Evolutionary conservation across 305 asterid species (phyloP).

Genomic region (Andrographis paniculata): DNA sequence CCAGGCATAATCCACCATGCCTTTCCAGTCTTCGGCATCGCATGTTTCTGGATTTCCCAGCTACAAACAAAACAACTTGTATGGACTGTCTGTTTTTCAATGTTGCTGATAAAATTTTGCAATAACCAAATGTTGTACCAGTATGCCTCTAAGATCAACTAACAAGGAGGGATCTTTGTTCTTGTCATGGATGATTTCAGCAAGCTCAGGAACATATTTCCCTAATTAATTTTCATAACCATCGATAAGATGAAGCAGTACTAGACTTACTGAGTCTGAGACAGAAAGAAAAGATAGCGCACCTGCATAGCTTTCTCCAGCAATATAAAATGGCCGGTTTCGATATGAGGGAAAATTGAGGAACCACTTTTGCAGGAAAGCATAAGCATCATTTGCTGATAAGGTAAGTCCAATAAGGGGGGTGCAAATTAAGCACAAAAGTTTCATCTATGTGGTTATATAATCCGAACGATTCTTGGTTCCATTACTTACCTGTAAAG

Average conservation of each 20-base stretch:
- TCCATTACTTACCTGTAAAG: conserved; percentile 71
- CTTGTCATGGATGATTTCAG: conserved; percentile 69
- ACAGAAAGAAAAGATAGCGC: neutral
- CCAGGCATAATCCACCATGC: conserved; percentile 94
- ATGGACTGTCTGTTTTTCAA: too few relatives aligned
- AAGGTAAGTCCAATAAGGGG: conserved; percentile 9
- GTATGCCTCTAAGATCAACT: conserved; percentile 73
- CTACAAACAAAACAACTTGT: too few relatives aligned
- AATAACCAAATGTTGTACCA: conserved; percentile 40
- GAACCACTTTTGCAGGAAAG: conserved; percentile 81
- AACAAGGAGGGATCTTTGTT: conserved; percentile 53
- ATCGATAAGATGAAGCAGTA: neutral
- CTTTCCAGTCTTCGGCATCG: conserved; percentile 89
- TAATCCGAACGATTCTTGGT: too few relatives aligned
- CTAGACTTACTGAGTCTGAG: neutral
- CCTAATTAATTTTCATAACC: conserved; percentile 32
- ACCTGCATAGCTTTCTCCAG: conserved; percentile 98
- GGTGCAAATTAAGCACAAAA: conserved; percentile 7
- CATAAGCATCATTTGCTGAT: conserved; percentile 76
- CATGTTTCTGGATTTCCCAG: conserved; percentile 85
- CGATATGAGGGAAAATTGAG: conserved; percentile 78
- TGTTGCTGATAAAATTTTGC: too few relatives aligned
- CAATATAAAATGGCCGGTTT: conserved; percentile 50
- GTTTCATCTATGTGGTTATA: too few relatives aligned
- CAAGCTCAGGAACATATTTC: conserved; percentile 83